Base-by-base conservation (phyloP, 768 basidiomycete genomes). In the Lentinula aciculospora region DNA sequence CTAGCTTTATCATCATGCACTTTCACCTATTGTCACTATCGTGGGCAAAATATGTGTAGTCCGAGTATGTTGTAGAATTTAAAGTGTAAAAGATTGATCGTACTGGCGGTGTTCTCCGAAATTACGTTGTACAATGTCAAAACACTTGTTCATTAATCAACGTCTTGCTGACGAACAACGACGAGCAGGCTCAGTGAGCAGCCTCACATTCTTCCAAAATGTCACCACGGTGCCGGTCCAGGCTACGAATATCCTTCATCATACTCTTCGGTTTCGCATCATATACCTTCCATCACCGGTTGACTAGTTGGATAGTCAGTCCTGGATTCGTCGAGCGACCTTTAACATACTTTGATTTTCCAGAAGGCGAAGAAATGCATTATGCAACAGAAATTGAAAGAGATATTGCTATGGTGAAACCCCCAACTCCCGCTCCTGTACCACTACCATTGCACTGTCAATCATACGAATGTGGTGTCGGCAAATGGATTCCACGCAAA, bases 401-500 rank as follows among this genome's bases (percentile, higher is more conserved):
- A 5, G 15, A 48, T 31, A n/a, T 48, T 10, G 19, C 12, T 23
- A 21, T 9, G 21, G 32, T 32, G 34, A 2, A 15, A 17, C 31
- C 49, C 3, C 17, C 40, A 42, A 3, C 25, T 27, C 25, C 45
- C 21, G 19, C 19, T 17, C 19, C 51, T 7, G 49, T 17, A 53
- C 23, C 34, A 8, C 51, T 17, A 9, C 51, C 51, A 39, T 27
- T 53, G n/a, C 19, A 25, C 15, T 53, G 51, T 27, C 51, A 53
- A n/a, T 36, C 51, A 17, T 36, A 64, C 10, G 67, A 66, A 60
- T 70, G 68, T 55, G 61, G 64, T 17, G 54, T 56, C 9, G 69
- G 69, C 17, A 48, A 60, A 27, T 71, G 69, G 69, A 55, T 44
- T 29, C 69, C 66, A 21, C 60, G 68, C 10, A 32, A 62, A 27